Percentiles rank a stretch among this genome's conserved stretches.
phyloP scores from a whole-genome alignment of 306 rosid species.

The Lathyrus aphaca region DNA sequence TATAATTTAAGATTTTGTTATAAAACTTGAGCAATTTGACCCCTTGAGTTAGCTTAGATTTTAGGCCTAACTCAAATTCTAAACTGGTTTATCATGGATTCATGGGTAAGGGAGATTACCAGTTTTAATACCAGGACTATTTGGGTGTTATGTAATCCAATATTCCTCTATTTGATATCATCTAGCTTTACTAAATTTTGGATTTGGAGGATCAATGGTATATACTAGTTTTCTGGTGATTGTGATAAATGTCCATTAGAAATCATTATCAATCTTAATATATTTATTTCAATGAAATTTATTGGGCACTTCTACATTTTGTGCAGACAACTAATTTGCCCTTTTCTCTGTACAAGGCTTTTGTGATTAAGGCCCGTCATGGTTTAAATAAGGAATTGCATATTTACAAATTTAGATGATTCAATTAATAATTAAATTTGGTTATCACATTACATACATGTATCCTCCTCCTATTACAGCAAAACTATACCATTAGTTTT shows the following conservation, averaged over 20 bases:
- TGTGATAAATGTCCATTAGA: conserved; percentile 3
- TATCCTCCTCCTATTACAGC: too few species aligned
- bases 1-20: neutral
- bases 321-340: conserved; percentile 94
- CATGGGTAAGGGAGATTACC: neutral
- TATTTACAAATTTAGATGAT: too few species aligned
- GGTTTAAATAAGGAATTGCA: conserved; percentile 98
- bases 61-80: neutral
- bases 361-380: conserved; percentile 93
- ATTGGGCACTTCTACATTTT: conserved; percentile 38
- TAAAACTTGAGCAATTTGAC: neutral
- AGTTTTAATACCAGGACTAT: neutral
- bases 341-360: conserved; percentile 90
- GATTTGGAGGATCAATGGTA: conserved; percentile 12
- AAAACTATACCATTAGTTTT: too few species aligned
- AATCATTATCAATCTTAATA: conserved; percentile 18
- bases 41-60: conserved; percentile 9
- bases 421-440: too few species aligned
- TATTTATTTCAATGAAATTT: conserved; percentile 30
- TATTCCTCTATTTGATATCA: conserved; percentile 12
- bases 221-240: conserved; percentile 24
- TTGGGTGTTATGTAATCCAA: conserved; percentile 13
- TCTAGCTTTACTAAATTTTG: neutral
- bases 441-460: too few species aligned
- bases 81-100: neutral